These are phyloP conservation scores for Trametes gibbosa DNA, from an alignment of 768 basidiomycete species.

Conservation along the genomic window DNA sequence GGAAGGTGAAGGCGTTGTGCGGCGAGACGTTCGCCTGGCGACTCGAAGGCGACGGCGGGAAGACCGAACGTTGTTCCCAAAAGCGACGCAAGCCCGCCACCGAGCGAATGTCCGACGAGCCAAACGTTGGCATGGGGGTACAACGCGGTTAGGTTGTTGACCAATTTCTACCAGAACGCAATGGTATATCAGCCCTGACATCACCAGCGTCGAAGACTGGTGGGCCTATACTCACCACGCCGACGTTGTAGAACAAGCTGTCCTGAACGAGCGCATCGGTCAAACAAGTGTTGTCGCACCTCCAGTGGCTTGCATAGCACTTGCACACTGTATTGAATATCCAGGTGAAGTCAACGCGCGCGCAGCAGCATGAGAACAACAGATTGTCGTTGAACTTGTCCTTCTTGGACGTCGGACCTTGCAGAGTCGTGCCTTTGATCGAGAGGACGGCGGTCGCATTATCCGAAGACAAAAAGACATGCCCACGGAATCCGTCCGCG, in stretches of 20 bases:
- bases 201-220: background rate
- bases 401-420: slow-evolving; percentile 82
- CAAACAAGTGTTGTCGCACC: slow-evolving; percentile 80
- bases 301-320: slow-evolving; percentile 70
- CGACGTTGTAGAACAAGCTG: slow-evolving; percentile 88
- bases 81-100: slow-evolving; percentile 62
- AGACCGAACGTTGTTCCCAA: slow-evolving; percentile 64
- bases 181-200: background rate
- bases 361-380: slow-evolving; percentile 92
- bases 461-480: slow-evolving; percentile 76
- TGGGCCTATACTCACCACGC: slow-evolving; percentile 50
- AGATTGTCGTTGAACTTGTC: slow-evolving; percentile 94
- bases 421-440: slow-evolving; percentile 87
- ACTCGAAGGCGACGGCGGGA: slow-evolving; percentile 63
- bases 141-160: slow-evolving; percentile 52
- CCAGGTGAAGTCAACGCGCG: slow-evolving; percentile 86
- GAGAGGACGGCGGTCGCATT: slow-evolving; percentile 84
- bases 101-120: slow-evolving; percentile 62
- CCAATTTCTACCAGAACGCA: slow-evolving; percentile 40
- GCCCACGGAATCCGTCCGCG: slow-evolving; percentile 81
- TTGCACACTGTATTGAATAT: slow-evolving; percentile 81
- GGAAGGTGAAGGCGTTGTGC: slow-evolving; percentile 63
- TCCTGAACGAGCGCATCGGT: slow-evolving; percentile 83
- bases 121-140: slow-evolving; percentile 62
- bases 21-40: slow-evolving; percentile 62